Evolutionary conservation across 768 basidiomycete species (phyloP), one percentile per base, ranked within the genome.

Genomic region (Naematelia aurantialba): DNA sequence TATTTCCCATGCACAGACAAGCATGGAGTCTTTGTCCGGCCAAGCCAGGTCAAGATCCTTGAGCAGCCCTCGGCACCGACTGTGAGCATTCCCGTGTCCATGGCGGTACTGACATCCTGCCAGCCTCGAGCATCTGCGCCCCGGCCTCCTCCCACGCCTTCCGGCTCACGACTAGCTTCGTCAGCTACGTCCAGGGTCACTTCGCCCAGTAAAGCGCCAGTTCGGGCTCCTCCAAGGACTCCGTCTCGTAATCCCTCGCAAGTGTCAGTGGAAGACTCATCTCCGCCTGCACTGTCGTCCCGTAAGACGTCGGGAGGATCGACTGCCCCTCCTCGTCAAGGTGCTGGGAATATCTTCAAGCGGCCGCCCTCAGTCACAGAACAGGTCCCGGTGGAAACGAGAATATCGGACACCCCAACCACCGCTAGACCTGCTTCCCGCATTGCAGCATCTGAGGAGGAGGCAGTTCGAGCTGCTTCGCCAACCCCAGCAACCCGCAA

Each of bases 21-120:
- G 27, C 80, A 89, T 79, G 96, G 96, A 48, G 88, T 98, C 26
- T 98, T 99, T 73, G 86, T 97, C 4, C 82, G 89, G 31, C 84
- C 88, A 0, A 87, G 87, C 70, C 88, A 91, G 75, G 89, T 97
- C 62, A 89, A 84, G 73, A 70, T 82, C 3, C 76, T 86, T 24
- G 79, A 78, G 26, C 29, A 74, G 61, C 79, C 79, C 54, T 51
- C 60, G 2, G 68, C 73, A 24, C 56, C 57, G 3, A 66, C 58
- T 45, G 54, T 55, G 54, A 22, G 10, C 17, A 14, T 12, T 19
- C 31, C 30, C 13, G 14, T 61, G 11, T 44, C 49, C 45, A 31
- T 48, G 21, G 39, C 30, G 13, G 5, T 53, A 31, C 44, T 59
- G 52, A 44, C 31, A 12, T 47, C 21, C 11, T 30, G 8, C 8